Conservation (phyloP, 78 protist genomes). For the Speleostelium caveatum region DNA sequence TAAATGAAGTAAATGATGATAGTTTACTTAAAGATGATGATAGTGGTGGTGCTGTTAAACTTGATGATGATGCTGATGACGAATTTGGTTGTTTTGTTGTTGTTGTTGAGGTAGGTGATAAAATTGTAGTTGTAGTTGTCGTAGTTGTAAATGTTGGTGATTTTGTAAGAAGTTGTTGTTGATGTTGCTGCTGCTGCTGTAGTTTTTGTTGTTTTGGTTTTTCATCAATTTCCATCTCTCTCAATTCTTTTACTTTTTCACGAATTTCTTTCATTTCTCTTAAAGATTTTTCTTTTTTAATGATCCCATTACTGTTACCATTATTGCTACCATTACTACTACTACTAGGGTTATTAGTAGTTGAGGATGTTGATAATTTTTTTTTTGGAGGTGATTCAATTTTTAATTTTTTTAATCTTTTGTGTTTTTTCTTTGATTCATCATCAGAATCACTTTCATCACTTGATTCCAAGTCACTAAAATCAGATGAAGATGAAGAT, state of each 20-base stretch:
- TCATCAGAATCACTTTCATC: background rate
- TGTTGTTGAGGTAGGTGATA: conserved; percentile 6
- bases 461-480: no score
- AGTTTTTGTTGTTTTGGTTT: no score
- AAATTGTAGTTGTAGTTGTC: conserved; percentile 5
- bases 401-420: background rate
- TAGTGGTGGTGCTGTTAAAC: background rate
- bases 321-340: background rate
- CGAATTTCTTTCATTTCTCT: background rate
- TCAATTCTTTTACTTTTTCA: conserved; percentile 3
- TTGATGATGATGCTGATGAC: background rate
- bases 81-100: conserved; percentile 5
- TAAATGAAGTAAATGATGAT: conserved; percentile 5
- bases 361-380: conserved; percentile 1
- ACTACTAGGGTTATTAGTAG: background rate
- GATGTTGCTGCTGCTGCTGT: background rate
- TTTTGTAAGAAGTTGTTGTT: background rate
- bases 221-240: background rate
- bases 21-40: background rate
- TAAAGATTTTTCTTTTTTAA: background rate
- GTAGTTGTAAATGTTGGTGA: conserved; percentile 18
- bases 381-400: background rate
- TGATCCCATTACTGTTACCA: background rate
- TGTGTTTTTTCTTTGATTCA: background rate
- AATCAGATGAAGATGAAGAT: no score